Conservation (phyloP, 1,139 yeast species). For the Zygoascus hellenicus region DNA sequence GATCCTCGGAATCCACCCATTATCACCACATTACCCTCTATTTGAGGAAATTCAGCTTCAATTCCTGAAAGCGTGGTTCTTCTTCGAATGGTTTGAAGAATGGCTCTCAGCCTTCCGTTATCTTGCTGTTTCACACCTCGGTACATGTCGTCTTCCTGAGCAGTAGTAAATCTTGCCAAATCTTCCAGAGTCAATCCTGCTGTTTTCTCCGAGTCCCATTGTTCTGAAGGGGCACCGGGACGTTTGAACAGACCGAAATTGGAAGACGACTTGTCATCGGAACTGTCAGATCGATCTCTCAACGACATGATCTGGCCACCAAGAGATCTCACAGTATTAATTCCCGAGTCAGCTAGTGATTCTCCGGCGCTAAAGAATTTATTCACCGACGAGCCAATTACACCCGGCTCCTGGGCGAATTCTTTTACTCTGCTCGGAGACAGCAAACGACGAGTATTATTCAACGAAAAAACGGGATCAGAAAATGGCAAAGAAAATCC, state of each 20-base stretch:
- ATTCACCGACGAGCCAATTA: background rate
- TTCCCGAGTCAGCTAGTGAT: background rate
- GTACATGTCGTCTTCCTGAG: constrained; percentile 54
- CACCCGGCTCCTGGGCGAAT: background rate
- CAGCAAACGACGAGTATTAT: background rate
- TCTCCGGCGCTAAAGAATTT: background rate
- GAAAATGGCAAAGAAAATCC: constrained; percentile 30
- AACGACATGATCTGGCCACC: too few species aligned
- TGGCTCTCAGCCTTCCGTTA: constrained; percentile 62
- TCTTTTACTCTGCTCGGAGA: background rate
- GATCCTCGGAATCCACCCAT: constrained; percentile 90
- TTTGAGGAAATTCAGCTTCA: constrained; percentile 30
- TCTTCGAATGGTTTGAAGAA: constrained; percentile 43
- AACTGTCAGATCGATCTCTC: too few species aligned
- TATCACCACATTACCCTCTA: constrained; percentile 72
- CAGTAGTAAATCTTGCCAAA: constrained; percentile 20
- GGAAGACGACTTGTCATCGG: too few species aligned
- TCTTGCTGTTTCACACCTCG: constrained; percentile 53
- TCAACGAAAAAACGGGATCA: background rate
- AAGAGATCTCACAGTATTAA: background rate
- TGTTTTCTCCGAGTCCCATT: background rate
- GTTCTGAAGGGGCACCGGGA: too few species aligned
- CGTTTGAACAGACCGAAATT: too few species aligned
- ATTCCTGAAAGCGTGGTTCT: background rate
- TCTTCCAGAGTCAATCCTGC: constrained; percentile 16